These are phyloP conservation scores for Pseudophaeomoniella oleicola DNA, from an alignment of 2,329 filamentous ascomycete genomes.

Conservation along the genomic window DNA sequence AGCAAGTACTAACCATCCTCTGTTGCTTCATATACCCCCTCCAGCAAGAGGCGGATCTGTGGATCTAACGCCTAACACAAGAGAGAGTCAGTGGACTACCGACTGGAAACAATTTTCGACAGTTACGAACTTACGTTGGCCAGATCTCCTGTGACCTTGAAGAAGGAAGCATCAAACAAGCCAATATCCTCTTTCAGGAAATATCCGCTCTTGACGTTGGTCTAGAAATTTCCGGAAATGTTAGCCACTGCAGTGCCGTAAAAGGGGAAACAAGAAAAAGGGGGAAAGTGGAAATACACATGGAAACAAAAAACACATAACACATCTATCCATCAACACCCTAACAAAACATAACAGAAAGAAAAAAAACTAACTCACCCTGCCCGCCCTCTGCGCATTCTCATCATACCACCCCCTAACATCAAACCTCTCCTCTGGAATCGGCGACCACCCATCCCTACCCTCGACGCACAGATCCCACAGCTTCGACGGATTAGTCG, in stretches of 20 bases:
- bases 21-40: conserved; percentile 15
- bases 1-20: conserved; percentile 13
- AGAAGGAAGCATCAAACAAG: conserved; percentile 20
- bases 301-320: too few species aligned
- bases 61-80: conserved; percentile 2
- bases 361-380: not conserved
- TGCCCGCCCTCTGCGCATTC: conserved; percentile 1
- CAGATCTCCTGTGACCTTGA: conserved; percentile 18
- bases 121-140: conserved; percentile 14
- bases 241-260: not conserved
- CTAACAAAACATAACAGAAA: not conserved
- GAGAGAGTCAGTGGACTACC: conserved; percentile 4
- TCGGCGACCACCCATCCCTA: conserved; percentile 22
- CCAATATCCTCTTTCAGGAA: conserved; percentile 15
- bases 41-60: conserved; percentile 13
- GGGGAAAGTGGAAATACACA: too few species aligned
- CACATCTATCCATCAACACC: too few species aligned
- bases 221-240: not conserved
- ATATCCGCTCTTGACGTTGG: conserved; percentile 6
- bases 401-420: conserved; percentile 3
- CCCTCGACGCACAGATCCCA: conserved; percentile 43
- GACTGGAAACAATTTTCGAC: too few species aligned
- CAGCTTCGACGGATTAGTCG: conserved; percentile 4
- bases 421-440: conserved; percentile 5
- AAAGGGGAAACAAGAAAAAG: too few species aligned